Evolutionary conservation across 345 rosid genomes (phyloP), one percentile per base, ranked within the genome.

Genomic region (Lepidium africanum): DNA sequence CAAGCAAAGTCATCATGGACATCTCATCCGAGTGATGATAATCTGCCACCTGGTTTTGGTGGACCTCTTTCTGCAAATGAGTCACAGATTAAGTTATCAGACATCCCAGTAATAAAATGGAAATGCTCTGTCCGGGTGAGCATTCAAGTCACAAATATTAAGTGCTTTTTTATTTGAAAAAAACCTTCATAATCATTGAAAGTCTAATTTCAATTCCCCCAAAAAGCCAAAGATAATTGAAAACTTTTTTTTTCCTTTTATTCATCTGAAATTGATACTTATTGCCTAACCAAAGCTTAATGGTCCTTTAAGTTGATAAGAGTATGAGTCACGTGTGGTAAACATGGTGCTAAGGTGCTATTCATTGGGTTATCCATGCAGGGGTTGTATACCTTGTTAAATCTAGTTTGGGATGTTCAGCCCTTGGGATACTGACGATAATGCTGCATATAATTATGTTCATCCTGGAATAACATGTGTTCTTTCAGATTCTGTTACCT

Each of bases 41-140:
- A 75, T 80, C 79, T 87, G 57, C 97, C 97, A 53, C 99, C 99
- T 58, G 97, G 99, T 63, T 94, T 94, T 63, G 97, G 88, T 71
- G 91, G 86, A 79, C 65, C 81, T 54, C 81, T 77, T 45, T 52
- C 87, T 69, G 64, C 88, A 21, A 59, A 48, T 56, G 85, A 79
- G 12, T 60, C 52, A 3, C 96, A 81, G 46, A 78, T 86, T 69
- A 81, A 79, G 65, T 47, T 87, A 74, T 77, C 89, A 36, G 96
- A 87, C 53, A 82, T 94, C 60, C 84, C 93, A 48, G 67, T 85
- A n/a, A 77, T 81, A 65, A 80, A 81, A 57, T 94, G 99, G 99
- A 86, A 70, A 75, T 75, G 84, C 75, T 85, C 92, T 72, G 72
- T 82, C 62, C 83, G 78, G 81, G 99, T 89, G 76, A 76, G 80